Evolutionary conservation across 495 filamentous ascomycete species (phyloP), one percentile per base, ranked within the genome.

Genomic region (Xylaria grammica): DNA sequence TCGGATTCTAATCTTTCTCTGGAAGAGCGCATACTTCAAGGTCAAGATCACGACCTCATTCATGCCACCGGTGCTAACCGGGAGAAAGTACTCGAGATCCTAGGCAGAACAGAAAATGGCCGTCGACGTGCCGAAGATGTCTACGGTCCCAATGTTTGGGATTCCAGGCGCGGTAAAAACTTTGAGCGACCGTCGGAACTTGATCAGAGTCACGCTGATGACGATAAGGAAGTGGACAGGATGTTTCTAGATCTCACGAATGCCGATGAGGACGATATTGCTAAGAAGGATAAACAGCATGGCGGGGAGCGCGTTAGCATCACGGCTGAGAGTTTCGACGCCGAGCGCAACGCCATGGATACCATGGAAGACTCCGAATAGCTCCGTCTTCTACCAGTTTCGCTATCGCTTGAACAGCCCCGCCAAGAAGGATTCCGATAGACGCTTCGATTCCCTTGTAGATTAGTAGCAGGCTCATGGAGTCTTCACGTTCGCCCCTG

Each of bases 221-320:
- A 80, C 44, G 78, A 79, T n/a, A 76, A 75, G 10, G 75, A 76
- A 10, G 79, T 81, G 15, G 77, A 82, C 58, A 79, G 76, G 69
- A 84, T 86, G 79, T 86, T 85, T 66, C 72, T 78, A 38, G 84
- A 85, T 32, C 64, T 85, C 15, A 82, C 81, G 0, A 80, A 84
- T 55, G 72, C 80, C 20, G 81, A 82, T 29, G 81, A 84, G 32
- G 80, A 81, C n/a, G 80, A 80, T 0, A 74, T 79, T 15, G 52
- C 59, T 9, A 74, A 72, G 57, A 73, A 72, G 56, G 70, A 73
- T 49, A 62, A 70, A 51, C 65, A 67, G 51, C 62, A 67, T 22
- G 67, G 66, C 40, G 63, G 60, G 27, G 67, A 70, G 52, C 49
- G 68, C 53, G 57, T 70, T 1, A 49, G 68, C 38, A 68, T 74